These are phyloP conservation scores for Ophiocordyceps camponoti-saundersi DNA, from an alignment of 2,329 filamentous ascomycete species.

Conservation along the genomic window DNA sequence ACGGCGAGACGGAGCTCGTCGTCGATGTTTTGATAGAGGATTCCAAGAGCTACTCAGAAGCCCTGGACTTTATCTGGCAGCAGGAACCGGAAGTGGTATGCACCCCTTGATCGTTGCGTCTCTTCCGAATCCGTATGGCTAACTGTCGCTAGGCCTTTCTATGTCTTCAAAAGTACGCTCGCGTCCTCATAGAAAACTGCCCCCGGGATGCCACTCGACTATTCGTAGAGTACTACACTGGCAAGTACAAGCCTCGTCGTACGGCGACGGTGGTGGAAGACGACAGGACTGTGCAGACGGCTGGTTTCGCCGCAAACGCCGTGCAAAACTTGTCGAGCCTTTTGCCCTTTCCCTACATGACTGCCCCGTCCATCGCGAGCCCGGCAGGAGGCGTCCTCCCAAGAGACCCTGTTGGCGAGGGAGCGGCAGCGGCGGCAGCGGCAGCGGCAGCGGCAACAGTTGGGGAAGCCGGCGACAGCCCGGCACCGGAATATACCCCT, in stretches of 20 bases:
- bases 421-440: constrained; percentile 24
- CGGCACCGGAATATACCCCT: constrained; percentile 47
- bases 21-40: constrained; percentile 95
- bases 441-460: constrained; percentile 23
- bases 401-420: constrained; percentile 33
- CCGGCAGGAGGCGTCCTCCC: constrained; percentile 32
- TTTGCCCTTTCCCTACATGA: constrained; percentile 75
- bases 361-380: constrained; percentile 37
- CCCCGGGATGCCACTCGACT: constrained; percentile 66
- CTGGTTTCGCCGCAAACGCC: constrained; percentile 43
- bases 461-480: constrained; percentile 27
- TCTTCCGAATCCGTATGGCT: constrained; percentile 7
- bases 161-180: constrained; percentile 88
- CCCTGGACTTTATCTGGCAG: constrained; percentile 80
- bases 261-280: constrained; percentile 26
- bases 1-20: constrained; percentile 83
- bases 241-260: constrained; percentile 58
- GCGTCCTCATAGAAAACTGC: constrained; percentile 77
- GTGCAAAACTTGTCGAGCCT: constrained; percentile 76
- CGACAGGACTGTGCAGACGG: constrained; percentile 17
- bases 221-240: constrained; percentile 92
- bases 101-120: constrained; percentile 23
- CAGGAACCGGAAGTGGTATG: constrained; percentile 61
- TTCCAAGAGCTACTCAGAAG: constrained; percentile 76
- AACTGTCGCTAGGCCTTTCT: constrained; percentile 49